Evolutionary conservation across 2,329 filamentous ascomycete genomes (phyloP), one percentile per base, ranked within the genome.

Genomic region (Penicillium sp.): DNA sequence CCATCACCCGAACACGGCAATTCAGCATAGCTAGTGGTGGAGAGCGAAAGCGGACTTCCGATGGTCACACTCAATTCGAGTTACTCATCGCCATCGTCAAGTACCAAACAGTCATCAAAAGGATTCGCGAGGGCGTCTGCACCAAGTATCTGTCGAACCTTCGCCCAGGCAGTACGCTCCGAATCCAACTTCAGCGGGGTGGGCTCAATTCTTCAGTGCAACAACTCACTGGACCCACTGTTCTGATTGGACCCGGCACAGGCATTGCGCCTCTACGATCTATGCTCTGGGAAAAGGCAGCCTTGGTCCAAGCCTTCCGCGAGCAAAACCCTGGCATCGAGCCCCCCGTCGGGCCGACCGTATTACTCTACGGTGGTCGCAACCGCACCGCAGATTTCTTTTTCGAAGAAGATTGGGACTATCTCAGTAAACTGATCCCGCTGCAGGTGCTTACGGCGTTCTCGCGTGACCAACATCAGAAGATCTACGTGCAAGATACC

Each of bases 11-110:
- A n/a, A 88, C 86, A n/a, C 83, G 94, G 6, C 89, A 95, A 63
- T 99, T 96, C 69, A 96, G 92, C 70, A 92, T 97, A 55, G 90
- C 90, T 31, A 94, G 88, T 58, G 87, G 88, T 6, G 86, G 85
- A 51, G 60, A 70, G 59, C 57, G 78, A 47, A 78, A 77, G 58
- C 60, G 53, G 31, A 65, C 65, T 3, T 42, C 63, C 0, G 65
- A 71, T 28, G 68, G 74, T 7, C 61, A 66, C 21, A 81, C 81
- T 1, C 74, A 75, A 13, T 76, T 95, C 21, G 86, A 95, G 49
- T 78, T 96, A 3, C 76, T 95, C 3, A 83, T 92, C 39, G 92
- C 94, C 0, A 86, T 97, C 51, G 92, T 99, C 54, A 91, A 93
- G 68, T 97, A 96, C 71, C 85, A 86, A 57, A 96, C 92, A 1